Conservation (phyloP, 768 basidiomycete species). For the Pleurotus salmoneostramineus region DNA sequence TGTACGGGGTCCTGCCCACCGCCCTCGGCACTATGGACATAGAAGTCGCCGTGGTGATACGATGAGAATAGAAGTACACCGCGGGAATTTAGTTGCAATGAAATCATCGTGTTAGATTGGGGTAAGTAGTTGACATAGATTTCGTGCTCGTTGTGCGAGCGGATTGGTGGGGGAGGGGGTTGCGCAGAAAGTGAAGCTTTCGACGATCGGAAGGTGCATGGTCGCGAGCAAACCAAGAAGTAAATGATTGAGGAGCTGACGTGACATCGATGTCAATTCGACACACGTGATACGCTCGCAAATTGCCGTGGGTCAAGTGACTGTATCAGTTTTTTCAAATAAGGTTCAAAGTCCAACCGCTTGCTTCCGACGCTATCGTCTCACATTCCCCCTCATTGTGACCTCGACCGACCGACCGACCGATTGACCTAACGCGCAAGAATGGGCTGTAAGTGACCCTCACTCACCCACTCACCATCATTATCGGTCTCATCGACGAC, state of each 20-base stretch:
- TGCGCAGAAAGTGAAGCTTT: not conserved
- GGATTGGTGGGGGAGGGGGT: not conserved
- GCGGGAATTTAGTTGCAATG: not conserved
- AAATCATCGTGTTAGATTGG: not conserved
- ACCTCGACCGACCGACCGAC: conserved; percentile 6
- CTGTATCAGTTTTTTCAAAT: conserved; percentile 38
- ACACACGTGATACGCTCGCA: not conserved
- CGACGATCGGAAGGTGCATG: not conserved
- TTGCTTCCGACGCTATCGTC: conserved; percentile 16
- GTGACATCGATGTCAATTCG: too few relatives aligned
- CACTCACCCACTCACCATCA: conserved; percentile 15
- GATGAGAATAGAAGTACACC: conserved; percentile 3
- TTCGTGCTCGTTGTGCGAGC: too few relatives aligned
- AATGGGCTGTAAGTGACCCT: conserved; percentile 81
- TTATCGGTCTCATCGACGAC: conserved; percentile 11
- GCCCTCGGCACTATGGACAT: not conserved
- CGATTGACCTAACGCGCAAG: conserved; percentile 51
- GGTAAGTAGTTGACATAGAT: not conserved
- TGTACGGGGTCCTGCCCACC: not conserved
- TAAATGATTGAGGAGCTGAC: not conserved
- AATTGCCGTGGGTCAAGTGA: conserved; percentile 10
- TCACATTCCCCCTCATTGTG: conserved; percentile 26
- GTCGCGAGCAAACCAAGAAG: not conserved
- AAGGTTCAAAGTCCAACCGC: conserved; percentile 36
- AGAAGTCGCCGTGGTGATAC: not conserved